phyloP scores from a whole-genome alignment of 2,329 filamentous ascomycete species.

The Talaromyces rugulosus region DNA sequence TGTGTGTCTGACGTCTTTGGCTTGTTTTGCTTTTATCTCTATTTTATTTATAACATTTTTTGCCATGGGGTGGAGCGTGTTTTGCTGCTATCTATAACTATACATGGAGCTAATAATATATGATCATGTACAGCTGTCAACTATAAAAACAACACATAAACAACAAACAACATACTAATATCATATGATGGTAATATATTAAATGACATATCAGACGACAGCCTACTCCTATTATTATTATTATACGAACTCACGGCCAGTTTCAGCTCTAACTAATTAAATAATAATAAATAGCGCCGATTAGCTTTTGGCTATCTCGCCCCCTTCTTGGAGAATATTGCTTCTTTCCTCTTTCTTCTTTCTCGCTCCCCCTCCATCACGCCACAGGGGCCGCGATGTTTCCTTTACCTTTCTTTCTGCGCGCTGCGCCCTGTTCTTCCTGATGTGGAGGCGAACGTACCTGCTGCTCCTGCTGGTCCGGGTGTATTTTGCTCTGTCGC shows the following conservation, averaged over 20 bases:
- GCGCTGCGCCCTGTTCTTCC: background rate
- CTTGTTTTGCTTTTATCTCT: background rate
- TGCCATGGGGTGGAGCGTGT: too few relatives aligned
- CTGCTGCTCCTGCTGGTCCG: slow-evolving; percentile 79
- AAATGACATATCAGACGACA: background rate
- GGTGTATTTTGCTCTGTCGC: slow-evolving; percentile 88
- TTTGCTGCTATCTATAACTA: too few relatives aligned
- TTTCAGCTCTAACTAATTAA: background rate
- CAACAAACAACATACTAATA: background rate
- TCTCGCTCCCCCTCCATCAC: background rate
- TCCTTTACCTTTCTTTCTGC: background rate
- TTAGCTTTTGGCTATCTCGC: background rate
- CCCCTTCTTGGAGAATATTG: background rate
- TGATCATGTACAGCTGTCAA: background rate
- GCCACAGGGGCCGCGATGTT: background rate
- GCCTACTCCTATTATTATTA: too few relatives aligned
- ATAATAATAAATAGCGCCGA: background rate
- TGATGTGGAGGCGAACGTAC: slow-evolving; percentile 84
- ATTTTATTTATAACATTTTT: background rate
- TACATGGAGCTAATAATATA: too few relatives aligned
- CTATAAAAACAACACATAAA: background rate
- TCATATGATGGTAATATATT: background rate
- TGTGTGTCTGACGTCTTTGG: background rate
- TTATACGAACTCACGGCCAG: background rate
- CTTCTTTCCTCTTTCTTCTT: background rate